These are phyloP conservation scores for Colletotrichum paranaense DNA, from an alignment of 2,329 filamentous ascomycete genomes.

Conservation along the genomic window DNA sequence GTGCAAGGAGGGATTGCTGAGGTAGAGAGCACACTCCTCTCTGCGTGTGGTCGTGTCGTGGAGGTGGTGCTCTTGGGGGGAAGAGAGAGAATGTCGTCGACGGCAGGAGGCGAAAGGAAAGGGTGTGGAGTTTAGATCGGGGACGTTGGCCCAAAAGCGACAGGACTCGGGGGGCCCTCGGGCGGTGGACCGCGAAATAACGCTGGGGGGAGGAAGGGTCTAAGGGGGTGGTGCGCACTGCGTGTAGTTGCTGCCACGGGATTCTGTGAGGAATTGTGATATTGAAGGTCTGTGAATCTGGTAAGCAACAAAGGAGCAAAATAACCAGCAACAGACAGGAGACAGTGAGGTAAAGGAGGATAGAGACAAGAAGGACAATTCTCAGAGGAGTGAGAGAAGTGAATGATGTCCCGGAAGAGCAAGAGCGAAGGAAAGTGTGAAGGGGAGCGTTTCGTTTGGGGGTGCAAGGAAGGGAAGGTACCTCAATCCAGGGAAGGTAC, in stretches of 20 bases:
- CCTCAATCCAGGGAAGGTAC: conserved; percentile 3
- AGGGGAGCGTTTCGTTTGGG: conserved; percentile 32
- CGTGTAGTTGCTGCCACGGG: conserved; percentile 16
- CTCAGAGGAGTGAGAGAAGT: conserved; percentile 9
- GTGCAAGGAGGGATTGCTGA: conserved; percentile 1
- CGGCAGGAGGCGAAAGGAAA: conserved; percentile 33
- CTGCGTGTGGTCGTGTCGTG: conserved; percentile 17
- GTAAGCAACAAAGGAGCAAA: not conserved
- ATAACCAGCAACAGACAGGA: not conserved
- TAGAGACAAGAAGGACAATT: not conserved
- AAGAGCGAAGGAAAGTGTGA: conserved; percentile 15
- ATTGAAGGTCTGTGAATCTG: not conserved
- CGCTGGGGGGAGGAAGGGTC: conserved; percentile 29
- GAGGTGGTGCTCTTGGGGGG: conserved; percentile 31
- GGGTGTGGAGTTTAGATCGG: conserved; percentile 36
- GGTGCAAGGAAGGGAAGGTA: conserved; percentile 25
- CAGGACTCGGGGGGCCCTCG: conserved; percentile 33
- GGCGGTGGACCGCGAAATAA: conserved; percentile 36
- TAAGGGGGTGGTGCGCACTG: conserved; percentile 22
- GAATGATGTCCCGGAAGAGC: conserved; percentile 8
- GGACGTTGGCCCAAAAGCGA: conserved; percentile 34
- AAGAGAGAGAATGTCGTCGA: conserved; percentile 34
- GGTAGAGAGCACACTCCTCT: conserved; percentile 13
- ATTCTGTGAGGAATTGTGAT: conserved; percentile 5
- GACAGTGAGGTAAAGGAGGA: not conserved